Evolutionary conservation across 345 rosid species (phyloP).

Genomic region (Camelina laxa): DNA sequence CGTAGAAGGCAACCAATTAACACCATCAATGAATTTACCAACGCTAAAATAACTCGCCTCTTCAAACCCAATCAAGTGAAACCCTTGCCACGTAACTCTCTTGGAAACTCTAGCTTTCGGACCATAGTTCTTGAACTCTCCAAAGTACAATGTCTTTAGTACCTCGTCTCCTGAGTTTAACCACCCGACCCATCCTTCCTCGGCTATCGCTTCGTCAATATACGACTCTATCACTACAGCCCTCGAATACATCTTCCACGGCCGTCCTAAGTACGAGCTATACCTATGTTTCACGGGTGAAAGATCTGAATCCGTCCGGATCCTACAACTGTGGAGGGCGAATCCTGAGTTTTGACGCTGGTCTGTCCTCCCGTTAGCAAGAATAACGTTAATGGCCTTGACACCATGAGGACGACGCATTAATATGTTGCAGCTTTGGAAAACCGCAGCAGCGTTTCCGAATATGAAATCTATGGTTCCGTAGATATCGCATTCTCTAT

Average conservation of each 20-base stretch:
- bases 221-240: conserved; percentile 67
- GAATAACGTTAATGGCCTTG: conserved; percentile 50
- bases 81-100: conserved; percentile 77
- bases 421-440: conserved; percentile 63
- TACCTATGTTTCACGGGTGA: conserved; percentile 43
- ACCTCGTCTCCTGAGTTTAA: conserved; percentile 59
- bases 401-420: conserved; percentile 50
- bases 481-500: conserved; percentile 74
- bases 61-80: conserved; percentile 51
- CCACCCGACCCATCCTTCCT: conserved; percentile 82
- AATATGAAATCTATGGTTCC: conserved; percentile 85
- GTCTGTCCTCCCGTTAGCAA: conserved; percentile 68
- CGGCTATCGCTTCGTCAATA: conserved; percentile 54
- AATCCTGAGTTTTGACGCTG: conserved; percentile 81
- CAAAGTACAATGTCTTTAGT: conserved; percentile 76
- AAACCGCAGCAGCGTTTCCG: conserved; percentile 84
- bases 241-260: conserved; percentile 80
- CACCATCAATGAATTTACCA: conserved; percentile 67
- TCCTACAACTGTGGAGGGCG: conserved; percentile 60
- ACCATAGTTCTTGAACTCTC: conserved; percentile 73
- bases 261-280: conserved; percentile 69
- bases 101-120: conserved; percentile 62
- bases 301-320: conserved; percentile 47
- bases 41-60: conserved; percentile 81
- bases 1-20: conserved; percentile 70